Base-by-base conservation (phyloP, 371 early-diverging fungal genomes). In the Actinomucor elegans region DNA sequence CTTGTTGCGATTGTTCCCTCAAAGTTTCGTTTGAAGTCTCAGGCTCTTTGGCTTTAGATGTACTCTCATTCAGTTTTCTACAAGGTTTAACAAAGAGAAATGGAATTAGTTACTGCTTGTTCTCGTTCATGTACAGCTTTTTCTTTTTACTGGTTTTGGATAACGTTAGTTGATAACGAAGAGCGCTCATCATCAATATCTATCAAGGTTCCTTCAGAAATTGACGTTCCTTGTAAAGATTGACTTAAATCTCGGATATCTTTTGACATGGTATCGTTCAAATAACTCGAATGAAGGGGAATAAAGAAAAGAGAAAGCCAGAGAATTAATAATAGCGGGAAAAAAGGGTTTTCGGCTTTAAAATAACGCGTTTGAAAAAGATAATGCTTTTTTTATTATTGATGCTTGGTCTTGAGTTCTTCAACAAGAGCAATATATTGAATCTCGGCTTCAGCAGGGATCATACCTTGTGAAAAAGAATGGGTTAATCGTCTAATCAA, bases 401-500 rank as follows among this genome's bases (percentile, higher is more conserved):
- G 34, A 31, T 70, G 52, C 42, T 72, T 61, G 69, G 81, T 41
- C 69, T 85, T 53, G 64, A 87, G 70, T 48, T 66, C 48, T 65
- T 82, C 75, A 48, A 94, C 93, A 32, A 83, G 68, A 14, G 52
- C 85, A 69, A 94, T 84, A 82, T 94, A 94, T 66, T 89, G 45
- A 17, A 64, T 51, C 75, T 92, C 83, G 18, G 94, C 94, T 4
- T 82, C 87, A 52, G 66, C 85, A 43, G 73, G 47, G 42, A 38
- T 31, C 17, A 47, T 72, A 28, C 65, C 65, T 59, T 41, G 17
- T 18, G 1, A 29, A 14, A 41, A 10, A 18, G n/a, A 32, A 29
- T 6, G 5, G 24, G 5, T 15, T 15, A 51, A 7, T 21, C 15
- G 1, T 40, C 8, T 33, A 26, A 17, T 35, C 5, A n/a, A n/a